Base-by-base conservation (phyloP, 768 basidiomycete species). In the Phylloporus arenicola region DNA sequence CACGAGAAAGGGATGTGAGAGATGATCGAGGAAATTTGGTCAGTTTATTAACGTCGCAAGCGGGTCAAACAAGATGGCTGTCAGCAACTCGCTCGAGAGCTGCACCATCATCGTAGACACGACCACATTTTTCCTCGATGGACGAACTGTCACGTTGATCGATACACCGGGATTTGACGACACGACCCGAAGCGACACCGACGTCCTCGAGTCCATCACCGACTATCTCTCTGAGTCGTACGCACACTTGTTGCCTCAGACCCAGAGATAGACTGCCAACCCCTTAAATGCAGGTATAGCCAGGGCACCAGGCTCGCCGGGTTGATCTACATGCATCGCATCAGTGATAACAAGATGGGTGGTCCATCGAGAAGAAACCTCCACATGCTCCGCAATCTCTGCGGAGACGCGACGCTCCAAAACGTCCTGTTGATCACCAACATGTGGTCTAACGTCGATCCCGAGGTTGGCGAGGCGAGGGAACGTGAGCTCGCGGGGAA, bases 91-190 rank as follows among this genome's bases (percentile, higher is more conserved):
- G 13, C 61, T 61, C 12, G 61, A 60, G 39, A 63, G 60, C 20
- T 61, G 60, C 34, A 61, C 60, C 27, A n/a, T 54, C 41, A 55
- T 63, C 13, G 61, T 64, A 12, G 53, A 54, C 35, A 64, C 75
- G 0, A 53, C 68, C 9, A 64, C 75, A 0, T 78, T 81, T 56
- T 54, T 64, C 22, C 58, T 79, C 11, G 72, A 76, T 35, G 76
- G 72, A 3, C 63, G 62, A 10, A 58, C 48, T 14, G 68, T 82
- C 31, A 73, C 65, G 0, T 59, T 83, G 16, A 73, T 83, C 41
- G 82, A 83, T 54, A 83, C 81, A 0, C 81, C 81, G 0, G 81
- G 81, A 6, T 82, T 82, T 49, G 81, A 81, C 53, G 79, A 82
- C 56, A 76, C 78, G 3, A 52, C 45, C 10, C 69, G 67, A 43